Evolutionary conservation across 495 filamentous ascomycete species (phyloP), one percentile per base, ranked within the genome.

Genomic region (Penicillium lagena): DNA sequence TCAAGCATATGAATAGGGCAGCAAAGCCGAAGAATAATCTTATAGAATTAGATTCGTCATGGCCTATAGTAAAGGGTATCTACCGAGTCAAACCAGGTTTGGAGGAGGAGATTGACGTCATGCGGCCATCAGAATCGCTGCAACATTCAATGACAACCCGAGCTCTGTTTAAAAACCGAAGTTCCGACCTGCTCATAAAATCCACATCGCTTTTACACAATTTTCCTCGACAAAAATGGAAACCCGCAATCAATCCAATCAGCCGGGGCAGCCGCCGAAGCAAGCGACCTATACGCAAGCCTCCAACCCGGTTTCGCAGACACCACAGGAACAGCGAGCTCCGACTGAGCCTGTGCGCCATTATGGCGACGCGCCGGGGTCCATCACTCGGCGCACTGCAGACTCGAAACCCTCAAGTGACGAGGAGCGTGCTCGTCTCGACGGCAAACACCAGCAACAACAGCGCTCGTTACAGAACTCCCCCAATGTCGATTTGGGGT

Each of bases 201-300:
- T 17, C 15, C 15, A 17, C 15, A 4, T 17, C 15, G 1, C 15
- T 17, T 4, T 2, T 22, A 22, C 22, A 22, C 6, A 22, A 22
- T 22, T 22, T 22, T 34, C n/a, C 7, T 34, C n/a, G 0, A 34
- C 10, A 9, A 42, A 46, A 1, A 59, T 59, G 56, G 29, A 57
- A n/a, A 50, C 53, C 13, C 46, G 46, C 33, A 35, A 38, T 9
- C 37, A 39, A 37, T 28, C 47, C 12, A 30, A 15, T 7, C 59
- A 60, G 44, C 55, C 60, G 6, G 35, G 71, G 4, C 78, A 80
- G 54, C 77, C 80, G 3, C 67, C 77, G 37, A 75, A 72, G 42
- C 41, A 69, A 58, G 67, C 69, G 8, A 70, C 67, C 49, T 79
- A 81, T 56, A 53, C 65, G 12, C 69, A 72, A 43, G 51, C 63